A percentile compares a stretch with the other conserved stretches of the same genome.
Evolutionary conservation across 352 stramenopile genomes (phyloP).

Genomic region (Phytophthora fragariae): DNA sequence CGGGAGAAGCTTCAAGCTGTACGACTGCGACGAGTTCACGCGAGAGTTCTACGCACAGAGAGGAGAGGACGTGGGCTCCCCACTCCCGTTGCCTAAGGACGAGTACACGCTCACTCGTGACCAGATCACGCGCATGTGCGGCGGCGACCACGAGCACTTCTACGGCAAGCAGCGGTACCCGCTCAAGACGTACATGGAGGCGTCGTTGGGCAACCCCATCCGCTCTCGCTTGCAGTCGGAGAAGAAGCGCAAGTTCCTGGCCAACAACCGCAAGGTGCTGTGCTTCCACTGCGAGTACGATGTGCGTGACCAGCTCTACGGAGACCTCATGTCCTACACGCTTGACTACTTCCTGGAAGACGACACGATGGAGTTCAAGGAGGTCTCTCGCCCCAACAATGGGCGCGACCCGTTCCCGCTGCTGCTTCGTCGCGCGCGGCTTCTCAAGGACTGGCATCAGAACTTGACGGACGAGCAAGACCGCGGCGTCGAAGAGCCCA

Average conservation of each 20-base stretch:
- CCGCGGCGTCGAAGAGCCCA: conserved; percentile 78
- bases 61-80: conserved; percentile 49
- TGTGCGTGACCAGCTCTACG: conserved; percentile 78
- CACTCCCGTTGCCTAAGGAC: conserved; percentile 80
- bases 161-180: conserved; percentile 82
- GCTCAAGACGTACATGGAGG: conserved; percentile 89
- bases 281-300: conserved; percentile 90
- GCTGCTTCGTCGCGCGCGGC: conserved; percentile 65
- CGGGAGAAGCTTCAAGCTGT: conserved; percentile 79
- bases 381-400: conserved; percentile 82
- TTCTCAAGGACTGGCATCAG: conserved; percentile 78
- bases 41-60: conserved; percentile 62
- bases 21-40: conserved; percentile 81
- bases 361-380: conserved; percentile 91
- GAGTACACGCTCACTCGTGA: conserved; percentile 83
- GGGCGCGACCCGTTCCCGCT: conserved; percentile 84
- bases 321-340: conserved; percentile 80
- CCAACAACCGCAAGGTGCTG: conserved; percentile 88
- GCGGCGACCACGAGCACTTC: conserved; percentile 72
- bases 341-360: conserved; percentile 91
- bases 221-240: conserved; percentile 69
- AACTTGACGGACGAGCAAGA: conserved; percentile 77
- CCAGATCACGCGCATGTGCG: conserved; percentile 80
- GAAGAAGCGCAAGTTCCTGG: conserved; percentile 89
- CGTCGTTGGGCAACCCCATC: conserved; percentile 76